These are phyloP conservation scores for Pontederia crassipes DNA, from an alignment of 176 grass and related monocot genomes.

Conservation along the genomic window DNA sequence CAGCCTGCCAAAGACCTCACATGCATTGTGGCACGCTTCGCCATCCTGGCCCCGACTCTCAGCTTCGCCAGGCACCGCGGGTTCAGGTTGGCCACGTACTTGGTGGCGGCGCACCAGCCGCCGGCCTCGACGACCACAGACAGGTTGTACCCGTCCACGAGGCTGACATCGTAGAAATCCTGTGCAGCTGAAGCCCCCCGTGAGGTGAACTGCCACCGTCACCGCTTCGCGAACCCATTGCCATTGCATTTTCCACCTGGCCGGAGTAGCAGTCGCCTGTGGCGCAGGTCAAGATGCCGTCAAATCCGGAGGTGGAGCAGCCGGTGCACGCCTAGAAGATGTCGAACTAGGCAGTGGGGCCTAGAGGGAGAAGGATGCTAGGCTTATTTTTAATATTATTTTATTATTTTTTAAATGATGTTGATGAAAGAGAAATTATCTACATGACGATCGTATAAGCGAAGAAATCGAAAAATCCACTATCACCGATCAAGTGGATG, in stretches of 20 bases:
- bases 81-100: constrained; percentile 67
- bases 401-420: no score
- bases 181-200: constrained; percentile 12
- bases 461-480: no score
- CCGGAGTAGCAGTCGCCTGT: constrained; percentile 74
- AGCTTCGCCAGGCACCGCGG: constrained; percentile 58
- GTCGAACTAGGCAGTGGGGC: constrained; percentile 64
- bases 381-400: no score
- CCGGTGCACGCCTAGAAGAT: constrained; percentile 67
- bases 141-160: constrained; percentile 79
- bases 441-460: no score
- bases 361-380: constrained; percentile 35
- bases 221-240: constrained; percentile 29
- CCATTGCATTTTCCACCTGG: constrained; percentile 57
- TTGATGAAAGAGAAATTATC: no score
- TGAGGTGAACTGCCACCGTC: constrained; percentile 73
- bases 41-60: constrained; percentile 28
- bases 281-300: constrained; percentile 29
- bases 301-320: constrained; percentile 33
- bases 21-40: constrained; percentile 70
- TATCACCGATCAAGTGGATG: no score
- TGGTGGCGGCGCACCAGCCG: constrained; percentile 40
- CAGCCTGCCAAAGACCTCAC: constrained; percentile 78
- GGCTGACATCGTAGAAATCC: constrained; percentile 96
- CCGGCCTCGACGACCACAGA: constrained; percentile 44